phyloP scores from a whole-genome alignment of 106 monocot species.

The Acorus calamus region DNA sequence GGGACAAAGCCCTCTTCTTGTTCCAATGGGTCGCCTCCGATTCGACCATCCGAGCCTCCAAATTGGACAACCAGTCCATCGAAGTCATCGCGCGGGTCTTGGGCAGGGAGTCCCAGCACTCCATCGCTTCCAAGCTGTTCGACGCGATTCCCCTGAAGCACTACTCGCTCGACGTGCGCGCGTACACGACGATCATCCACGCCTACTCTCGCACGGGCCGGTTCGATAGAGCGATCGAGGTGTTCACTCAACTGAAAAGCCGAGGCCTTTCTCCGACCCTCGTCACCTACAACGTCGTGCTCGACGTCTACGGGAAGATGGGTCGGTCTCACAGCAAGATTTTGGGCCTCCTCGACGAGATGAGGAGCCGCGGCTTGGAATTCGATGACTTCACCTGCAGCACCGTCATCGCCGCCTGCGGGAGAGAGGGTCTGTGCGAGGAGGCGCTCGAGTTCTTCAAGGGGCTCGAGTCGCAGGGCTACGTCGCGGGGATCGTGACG shows the following conservation, averaged over 20 bases:
- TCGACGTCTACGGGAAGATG: conserved; percentile 64
- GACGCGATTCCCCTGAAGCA: conserved; percentile 45
- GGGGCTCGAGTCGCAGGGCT: conserved; percentile 38
- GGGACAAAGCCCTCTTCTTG: conserved; percentile 44
- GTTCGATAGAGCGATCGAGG: conserved; percentile 33
- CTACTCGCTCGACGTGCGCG: conserved; percentile 48
- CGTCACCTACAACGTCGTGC: conserved; percentile 88
- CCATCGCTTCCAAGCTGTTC: conserved; percentile 45
- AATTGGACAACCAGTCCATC: conserved; percentile 35
- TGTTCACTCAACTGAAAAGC: conserved; percentile 50
- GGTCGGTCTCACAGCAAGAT: conserved; percentile 61
- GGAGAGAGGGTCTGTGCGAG: conserved; percentile 64
- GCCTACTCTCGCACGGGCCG: conserved; percentile 29
- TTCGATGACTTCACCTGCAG: conserved; percentile 90
- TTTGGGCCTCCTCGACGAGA: conserved; percentile 54
- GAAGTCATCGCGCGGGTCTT: conserved; percentile 44
- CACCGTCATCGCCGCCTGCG: conserved; percentile 77
- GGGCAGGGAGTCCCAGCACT: conserved; percentile 45
- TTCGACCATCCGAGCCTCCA: conserved; percentile 2
- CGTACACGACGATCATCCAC: conserved; percentile 78
- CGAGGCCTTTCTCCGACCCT: conserved; percentile 54
- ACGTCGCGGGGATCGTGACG: conserved; percentile 50
- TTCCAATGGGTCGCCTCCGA: conserved; percentile 45
- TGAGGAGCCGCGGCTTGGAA: conserved; percentile 32
- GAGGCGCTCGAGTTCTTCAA: conserved; percentile 67